Conservation (phyloP, 2,329 filamentous ascomycete genomes). For the Ophiocordyceps camponoti-saundersi region DNA sequence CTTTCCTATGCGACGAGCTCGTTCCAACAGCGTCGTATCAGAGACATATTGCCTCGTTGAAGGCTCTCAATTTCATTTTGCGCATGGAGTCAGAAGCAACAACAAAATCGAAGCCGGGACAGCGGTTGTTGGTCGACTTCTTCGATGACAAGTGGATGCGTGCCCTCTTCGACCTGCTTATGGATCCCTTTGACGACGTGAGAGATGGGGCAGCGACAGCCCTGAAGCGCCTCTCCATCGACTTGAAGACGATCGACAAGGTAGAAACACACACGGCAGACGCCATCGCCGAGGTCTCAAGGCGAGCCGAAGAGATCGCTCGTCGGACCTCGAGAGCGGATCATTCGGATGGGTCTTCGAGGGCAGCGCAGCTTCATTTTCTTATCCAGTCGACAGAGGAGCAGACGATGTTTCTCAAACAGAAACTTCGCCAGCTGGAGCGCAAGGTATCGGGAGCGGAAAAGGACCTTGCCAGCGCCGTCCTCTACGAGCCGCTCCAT, state of each 20-base stretch:
- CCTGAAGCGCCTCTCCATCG: conserved; percentile 29
- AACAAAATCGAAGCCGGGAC: conserved; percentile 19
- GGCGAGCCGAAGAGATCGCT: conserved; percentile 38
- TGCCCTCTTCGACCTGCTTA: conserved; percentile 57
- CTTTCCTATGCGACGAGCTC: conserved; percentile 58
- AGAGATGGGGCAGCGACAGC: conserved; percentile 39
- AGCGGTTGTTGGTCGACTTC: conserved; percentile 21
- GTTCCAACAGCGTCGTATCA: conserved; percentile 76
- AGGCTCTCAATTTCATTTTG: conserved; percentile 49
- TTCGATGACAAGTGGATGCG: conserved; percentile 37
- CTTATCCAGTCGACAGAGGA: conserved; percentile 26
- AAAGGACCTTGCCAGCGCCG: conserved; percentile 46
- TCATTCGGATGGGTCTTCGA: conserved; percentile 79
- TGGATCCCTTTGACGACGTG: conserved; percentile 90
- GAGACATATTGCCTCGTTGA: conserved; percentile 67
- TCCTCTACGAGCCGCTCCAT: conserved; percentile 50
- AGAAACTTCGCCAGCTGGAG: conserved; percentile 45
- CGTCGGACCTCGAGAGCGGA: conserved; percentile 67
- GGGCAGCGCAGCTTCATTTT: conserved; percentile 55
- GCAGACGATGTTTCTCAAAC: conserved; percentile 33
- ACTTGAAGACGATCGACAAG: conserved; percentile 11
- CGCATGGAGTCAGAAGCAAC: conserved; percentile 46
- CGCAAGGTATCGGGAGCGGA: conserved; percentile 46
- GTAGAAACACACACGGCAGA: conserved; percentile 5
- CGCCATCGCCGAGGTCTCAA: conserved; percentile 29